Evolutionary conservation across 495 filamentous ascomycete species (phyloP), one percentile per base, ranked within the genome.

Genomic region (Neurospora sp.): DNA sequence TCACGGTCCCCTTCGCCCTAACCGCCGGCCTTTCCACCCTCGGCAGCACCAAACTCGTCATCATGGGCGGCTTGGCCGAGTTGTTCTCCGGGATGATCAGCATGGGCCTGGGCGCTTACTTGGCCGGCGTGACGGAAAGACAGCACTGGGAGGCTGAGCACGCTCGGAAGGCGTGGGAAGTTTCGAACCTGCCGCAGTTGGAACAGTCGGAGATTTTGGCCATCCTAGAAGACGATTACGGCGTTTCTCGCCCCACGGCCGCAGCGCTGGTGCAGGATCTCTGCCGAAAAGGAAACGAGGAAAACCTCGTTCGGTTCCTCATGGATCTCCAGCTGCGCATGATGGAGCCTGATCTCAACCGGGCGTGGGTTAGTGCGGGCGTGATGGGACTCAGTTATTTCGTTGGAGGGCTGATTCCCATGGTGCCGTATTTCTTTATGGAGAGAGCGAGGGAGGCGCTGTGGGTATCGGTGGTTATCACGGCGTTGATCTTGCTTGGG

Each of bases 31-130:
- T 89, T 10, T 84, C 83, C 10, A 87, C 76, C 70, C 72, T 88
- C 31, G 87, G 87, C 53, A 82, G 81, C 61, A 83, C 88, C 0
- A 83, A 83, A 68, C 79, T 91, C 40, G 89, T 91, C 53, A 83
- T 91, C 61, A 83, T 88, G 72, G 89, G 86, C 22, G 89, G 89
- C 1, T 79, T 90, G 1, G 89, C 89, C 4, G 89, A 91, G 79
- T 80, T 91, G n/a, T 87, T 90, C 75, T 83, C 83, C 9, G 89
- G 89, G 39, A 82, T 85, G 22, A 88, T 91, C 69, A 86, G 83
- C 8, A 91, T 91, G 89, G 89, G 89, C 0, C 79, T 91, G 3
- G 89, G 89, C 45, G 89, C 86, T 27, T 91, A 86, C 73, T 76
- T 88, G 8, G 86, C 86, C 8, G 81, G 84, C 14, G 78, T 81